These are phyloP conservation scores for Endoconidiophora laricicola DNA, from an alignment of 2,329 filamentous ascomycete species.

Conservation along the genomic window DNA sequence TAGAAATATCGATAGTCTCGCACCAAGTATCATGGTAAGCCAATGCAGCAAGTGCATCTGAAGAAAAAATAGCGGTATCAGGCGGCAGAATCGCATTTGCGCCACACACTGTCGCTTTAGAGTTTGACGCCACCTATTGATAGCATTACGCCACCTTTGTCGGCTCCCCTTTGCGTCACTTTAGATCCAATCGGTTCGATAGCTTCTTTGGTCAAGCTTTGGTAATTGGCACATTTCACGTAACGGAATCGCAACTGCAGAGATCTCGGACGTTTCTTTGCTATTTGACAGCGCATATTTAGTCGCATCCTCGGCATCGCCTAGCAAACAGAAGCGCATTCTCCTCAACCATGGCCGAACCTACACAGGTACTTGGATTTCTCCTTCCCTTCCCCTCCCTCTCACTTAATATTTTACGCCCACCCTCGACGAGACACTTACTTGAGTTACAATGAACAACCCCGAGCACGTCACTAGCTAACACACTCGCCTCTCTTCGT, in stretches of 20 bases:
- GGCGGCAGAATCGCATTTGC: slow-evolving; percentile 23
- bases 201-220: neutral
- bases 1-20: neutral
- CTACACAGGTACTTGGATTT: slow-evolving; percentile 6
- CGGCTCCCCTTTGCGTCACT: slow-evolving; percentile 10
- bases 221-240: neutral
- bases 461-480: neutral
- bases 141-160: slow-evolving; percentile 5
- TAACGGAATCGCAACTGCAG: too few relatives aligned
- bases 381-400: neutral
- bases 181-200: neutral
- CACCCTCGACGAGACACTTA: neutral
- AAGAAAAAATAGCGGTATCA: slow-evolving; percentile 29
- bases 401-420: too few relatives aligned
- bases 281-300: neutral
- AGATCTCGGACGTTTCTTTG: too few relatives aligned
- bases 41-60: neutral
- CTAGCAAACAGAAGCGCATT: neutral
- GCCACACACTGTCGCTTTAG: slow-evolving; percentile 8
- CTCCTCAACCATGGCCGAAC: slow-evolving; percentile 8
- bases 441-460: neutral
- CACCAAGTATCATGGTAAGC: neutral
- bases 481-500: neutral
- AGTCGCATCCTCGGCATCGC: too few relatives aligned
- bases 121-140: neutral